Evolutionary conservation across 352 stramenopile species (phyloP), one percentile per base, ranked within the genome.

Genomic region (Peronospora farinosa): DNA sequence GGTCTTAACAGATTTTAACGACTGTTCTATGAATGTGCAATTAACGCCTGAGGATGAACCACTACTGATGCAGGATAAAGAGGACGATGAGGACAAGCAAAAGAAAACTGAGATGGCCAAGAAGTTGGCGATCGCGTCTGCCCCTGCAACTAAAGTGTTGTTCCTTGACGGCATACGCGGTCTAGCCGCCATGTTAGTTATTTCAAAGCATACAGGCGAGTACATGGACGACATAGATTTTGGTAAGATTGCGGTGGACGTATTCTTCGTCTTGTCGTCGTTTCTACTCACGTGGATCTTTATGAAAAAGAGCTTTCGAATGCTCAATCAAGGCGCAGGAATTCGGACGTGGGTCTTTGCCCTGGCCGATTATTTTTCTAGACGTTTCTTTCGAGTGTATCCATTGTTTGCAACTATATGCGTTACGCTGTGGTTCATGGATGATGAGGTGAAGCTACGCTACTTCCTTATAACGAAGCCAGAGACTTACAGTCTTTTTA

Each of bases 281-380:
- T 81, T 75, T 36, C 47, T 80, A 16, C 58, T 80, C 3, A 80
- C 67, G 40, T 72, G 72, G 64, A 64, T 78, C n/a, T 72, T 77
- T 38, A 74, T 76, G 51, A 67, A 64, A 45, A 82, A 76, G 50
- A 61, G 49, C 27, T 56, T 63, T 19, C 37, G 51, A 12, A 53
- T 78, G 48, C 19, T 70, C 2, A 42, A 53, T 19, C 55, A 64
- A 9, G 46, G 57, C 0, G 71, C 71, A 0, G 40, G 46, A 1
- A 11, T 48, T 5, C 43, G 54, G 10, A 60, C 65, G 38, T 82
- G 71, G 71, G 2, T n/a, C 1, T 68, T 59, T 27, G 53, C 52
- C 8, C 36, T 82, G 0, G 5, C 49, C n/a, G 67, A 82, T 47
- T 82, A 82, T 45, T 68, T 72, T 28, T 57, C 50, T 35, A 73